Evolutionary conservation across 805 yeast species (phyloP).

Genomic region (Saccharomyces paradoxus): DNA sequence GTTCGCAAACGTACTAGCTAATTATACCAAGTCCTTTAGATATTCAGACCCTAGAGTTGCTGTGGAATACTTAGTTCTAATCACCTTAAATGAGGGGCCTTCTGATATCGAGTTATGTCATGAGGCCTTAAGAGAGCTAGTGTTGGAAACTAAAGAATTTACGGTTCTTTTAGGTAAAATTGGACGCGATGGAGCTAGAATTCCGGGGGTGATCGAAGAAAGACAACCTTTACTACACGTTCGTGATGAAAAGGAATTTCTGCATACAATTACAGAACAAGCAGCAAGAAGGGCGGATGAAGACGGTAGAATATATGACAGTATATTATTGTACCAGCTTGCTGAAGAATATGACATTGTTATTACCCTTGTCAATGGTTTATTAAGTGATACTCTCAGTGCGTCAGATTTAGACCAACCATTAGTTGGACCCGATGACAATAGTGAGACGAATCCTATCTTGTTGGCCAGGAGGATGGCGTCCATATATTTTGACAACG

Average conservation of each 20-base stretch:
- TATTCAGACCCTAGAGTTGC: constrained; percentile 84
- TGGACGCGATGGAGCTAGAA: constrained; percentile 62
- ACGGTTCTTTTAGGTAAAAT: constrained; percentile 76
- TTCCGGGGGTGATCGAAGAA: constrained; percentile 77
- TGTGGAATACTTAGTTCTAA: constrained; percentile 74
- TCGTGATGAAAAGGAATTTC: constrained; percentile 48
- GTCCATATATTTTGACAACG: constrained; percentile 40
- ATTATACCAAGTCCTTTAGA: constrained; percentile 75
- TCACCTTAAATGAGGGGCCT: constrained; percentile 44
- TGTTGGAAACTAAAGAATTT: constrained; percentile 80
- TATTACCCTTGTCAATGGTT: constrained; percentile 59
- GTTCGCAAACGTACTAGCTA: constrained; percentile 61
- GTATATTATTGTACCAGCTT: constrained; percentile 76
- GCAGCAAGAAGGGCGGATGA: constrained; percentile 85
- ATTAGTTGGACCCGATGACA: constrained; percentile 33
- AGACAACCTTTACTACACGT: constrained; percentile 60
- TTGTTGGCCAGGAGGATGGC: constrained; percentile 32
- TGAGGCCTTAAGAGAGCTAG: constrained; percentile 74
- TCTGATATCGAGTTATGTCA: constrained; percentile 54
- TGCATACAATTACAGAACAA: constrained; percentile 66
- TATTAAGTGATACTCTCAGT: constrained; percentile 70
- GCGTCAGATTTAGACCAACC: constrained; percentile 61
- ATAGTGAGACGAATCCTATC: constrained; percentile 36
- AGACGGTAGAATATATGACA: constrained; percentile 82
- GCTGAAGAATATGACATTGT: constrained; percentile 84